Evolutionary conservation across 1,284 basidiomycete species (phyloP), one percentile per base, ranked within the genome.

Genomic region (Rhodotorula sp.): DNA sequence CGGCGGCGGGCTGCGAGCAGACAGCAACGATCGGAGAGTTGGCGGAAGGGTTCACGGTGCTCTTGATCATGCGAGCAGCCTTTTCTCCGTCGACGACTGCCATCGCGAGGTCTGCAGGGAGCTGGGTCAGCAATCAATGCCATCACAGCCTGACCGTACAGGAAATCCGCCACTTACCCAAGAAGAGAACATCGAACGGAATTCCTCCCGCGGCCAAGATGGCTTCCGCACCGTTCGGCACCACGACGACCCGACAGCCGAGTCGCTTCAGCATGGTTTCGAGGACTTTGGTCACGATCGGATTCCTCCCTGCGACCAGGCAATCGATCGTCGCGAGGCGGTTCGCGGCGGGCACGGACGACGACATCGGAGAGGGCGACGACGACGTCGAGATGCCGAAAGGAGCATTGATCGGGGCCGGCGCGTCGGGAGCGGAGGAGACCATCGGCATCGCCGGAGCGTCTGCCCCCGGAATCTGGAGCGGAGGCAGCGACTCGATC

Each of bases 281-380:
- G 68, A 98, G 88, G 60, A 97, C 95, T 84, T 94, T 95, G 65
- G 90, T 91, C 0, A 92, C 94, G 77, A 95, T 78, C 1, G 95
- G 95, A 79, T 99, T 99, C 79, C 98, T 94, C 80, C 99, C 96
- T 0, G 95, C 96, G 59, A 99, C 86, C 48, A 99, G 82, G 77
- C 93, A 95, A 29, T 91, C 94, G 64, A 98, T 88, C 26, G 89
- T 78, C 46, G 78, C 64, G 44, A 67, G 64, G 60, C 42, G 66
- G 66, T n/a, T 64, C 55, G 69, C n/a, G 5, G 65, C 24, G 15
- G 64, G 33, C 3, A 42, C 51, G 1, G 62, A 51, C n/a, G 62
- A 55, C 37, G 62, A 55, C 14, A 54, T 29, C 8, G 53, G 53
- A 14, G 62, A 53, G 14, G 62, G 59, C 5, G 67, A 59, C 12